A percentile compares a stretch with the other conserved stretches of the same genome.
phyloP scores from a whole-genome alignment of 768 basidiomycete genomes.

The Lentinula sp. region DNA sequence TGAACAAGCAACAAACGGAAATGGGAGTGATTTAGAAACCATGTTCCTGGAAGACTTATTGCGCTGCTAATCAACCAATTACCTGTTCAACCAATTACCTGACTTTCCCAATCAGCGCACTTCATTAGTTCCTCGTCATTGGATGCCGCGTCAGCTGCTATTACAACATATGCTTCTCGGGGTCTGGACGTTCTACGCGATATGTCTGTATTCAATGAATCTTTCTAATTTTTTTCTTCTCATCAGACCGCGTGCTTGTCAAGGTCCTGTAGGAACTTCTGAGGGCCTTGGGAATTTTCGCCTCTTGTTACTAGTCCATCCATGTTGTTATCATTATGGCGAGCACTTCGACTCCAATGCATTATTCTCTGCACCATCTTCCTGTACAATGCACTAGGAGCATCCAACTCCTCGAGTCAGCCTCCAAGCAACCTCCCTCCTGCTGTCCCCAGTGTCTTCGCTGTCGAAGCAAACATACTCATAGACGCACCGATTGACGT shows the following conservation, averaged over 20 bases:
- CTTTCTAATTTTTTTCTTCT: not conserved
- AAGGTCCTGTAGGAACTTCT: not conserved
- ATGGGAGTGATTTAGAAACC: too few species aligned
- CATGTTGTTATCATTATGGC: not conserved
- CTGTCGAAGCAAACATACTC: conserved; percentile 23
- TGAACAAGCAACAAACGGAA: too few species aligned
- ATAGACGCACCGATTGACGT: conserved; percentile 45
- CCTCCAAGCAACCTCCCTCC: conserved; percentile 18
- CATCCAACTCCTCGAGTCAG: not conserved
- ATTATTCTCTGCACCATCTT: not conserved
- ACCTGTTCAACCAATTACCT: too few species aligned
- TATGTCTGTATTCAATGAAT: too few species aligned
- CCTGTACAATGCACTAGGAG: not conserved
- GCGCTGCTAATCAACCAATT: too few species aligned
- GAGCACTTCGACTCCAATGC: not conserved
- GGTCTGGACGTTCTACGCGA: too few species aligned
- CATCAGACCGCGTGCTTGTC: too few species aligned
- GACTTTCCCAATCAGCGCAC: too few species aligned
- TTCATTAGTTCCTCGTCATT: too few species aligned
- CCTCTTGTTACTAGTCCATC: not conserved
- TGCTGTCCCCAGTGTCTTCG: conserved; percentile 28
- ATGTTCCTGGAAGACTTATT: too few species aligned
- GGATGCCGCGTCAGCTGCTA: too few species aligned
- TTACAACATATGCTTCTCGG: too few species aligned
- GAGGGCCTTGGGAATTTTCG: not conserved